phyloP scores from a whole-genome alignment of 306 rosid species.

The Boehmeria nivea region DNA sequence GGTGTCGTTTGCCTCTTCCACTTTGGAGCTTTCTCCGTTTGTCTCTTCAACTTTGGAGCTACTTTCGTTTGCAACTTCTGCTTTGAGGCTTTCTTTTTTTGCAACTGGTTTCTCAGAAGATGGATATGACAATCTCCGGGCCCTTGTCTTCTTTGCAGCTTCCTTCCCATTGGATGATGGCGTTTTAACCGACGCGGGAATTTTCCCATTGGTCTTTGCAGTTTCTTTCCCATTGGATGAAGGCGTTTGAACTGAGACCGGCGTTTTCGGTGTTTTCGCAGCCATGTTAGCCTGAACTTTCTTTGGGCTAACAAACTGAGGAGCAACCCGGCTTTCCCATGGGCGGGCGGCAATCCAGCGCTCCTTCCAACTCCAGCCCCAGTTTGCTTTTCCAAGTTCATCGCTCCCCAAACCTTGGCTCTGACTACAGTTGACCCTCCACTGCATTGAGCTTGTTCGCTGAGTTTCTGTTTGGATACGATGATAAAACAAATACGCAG shows the following conservation, averaged over 20 bases:
- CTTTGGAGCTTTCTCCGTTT: slow-evolving; percentile 33
- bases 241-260: slow-evolving; percentile 29
- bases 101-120: slow-evolving; percentile 37
- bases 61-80: slow-evolving; percentile 17
- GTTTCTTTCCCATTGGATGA: slow-evolving; percentile 36
- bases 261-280: slow-evolving; percentile 31
- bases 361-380: slow-evolving; percentile 99
- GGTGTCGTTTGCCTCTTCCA: slow-evolving; percentile 19
- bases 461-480: slow-evolving; percentile 23
- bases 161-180: no score
- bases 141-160: no score
- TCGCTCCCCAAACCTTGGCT: slow-evolving; percentile 62
- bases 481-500: slow-evolving; percentile 7
- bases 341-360: slow-evolving; percentile 99
- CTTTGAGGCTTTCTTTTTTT: slow-evolving; percentile 32
- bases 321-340: slow-evolving; percentile 80
- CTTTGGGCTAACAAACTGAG: slow-evolving; percentile 37
- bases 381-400: slow-evolving; percentile 69
- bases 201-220: slow-evolving; percentile 46
- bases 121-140: slow-evolving; percentile 71
- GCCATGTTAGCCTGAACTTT: slow-evolving; percentile 49
- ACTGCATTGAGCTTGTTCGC: slow-evolving; percentile 43
- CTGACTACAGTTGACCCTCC: slow-evolving; percentile 90
- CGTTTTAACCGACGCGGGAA: slow-evolving; percentile 42
- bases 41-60: slow-evolving; percentile 28